Conservation (phyloP, 2,329 filamentous ascomycete species). For the Curvularia sp. region DNA sequence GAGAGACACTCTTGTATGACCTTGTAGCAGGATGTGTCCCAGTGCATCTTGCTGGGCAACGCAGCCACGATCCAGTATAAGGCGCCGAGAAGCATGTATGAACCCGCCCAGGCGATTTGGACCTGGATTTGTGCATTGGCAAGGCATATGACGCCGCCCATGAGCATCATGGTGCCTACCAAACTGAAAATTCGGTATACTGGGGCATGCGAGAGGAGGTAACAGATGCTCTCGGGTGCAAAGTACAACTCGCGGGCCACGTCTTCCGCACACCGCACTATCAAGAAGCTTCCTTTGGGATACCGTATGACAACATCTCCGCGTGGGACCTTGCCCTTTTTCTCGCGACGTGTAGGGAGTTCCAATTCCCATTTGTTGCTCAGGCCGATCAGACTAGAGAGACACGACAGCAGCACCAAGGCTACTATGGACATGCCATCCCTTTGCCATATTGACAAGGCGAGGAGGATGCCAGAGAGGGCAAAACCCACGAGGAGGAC, state of each 20-base stretch:
- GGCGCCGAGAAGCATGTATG: conserved; percentile 59
- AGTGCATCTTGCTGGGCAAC: conserved; percentile 55
- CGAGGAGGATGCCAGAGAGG: conserved; percentile 54
- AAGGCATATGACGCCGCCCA: conserved; percentile 60
- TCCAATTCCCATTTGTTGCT: conserved; percentile 59
- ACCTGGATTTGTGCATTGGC: conserved; percentile 57
- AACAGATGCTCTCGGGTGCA: conserved; percentile 59
- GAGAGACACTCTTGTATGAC: conserved; percentile 49
- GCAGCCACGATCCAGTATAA: conserved; percentile 61
- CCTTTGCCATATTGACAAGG: conserved; percentile 52
- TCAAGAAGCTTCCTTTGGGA: conserved; percentile 58
- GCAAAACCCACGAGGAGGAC: conserved; percentile 55
- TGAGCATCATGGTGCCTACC: conserved; percentile 59
- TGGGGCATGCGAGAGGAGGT: conserved; percentile 51
- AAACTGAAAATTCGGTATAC: conserved; percentile 58
- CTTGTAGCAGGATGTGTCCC: conserved; percentile 56
- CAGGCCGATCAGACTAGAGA: conserved; percentile 58
- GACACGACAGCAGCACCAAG: conserved; percentile 55
- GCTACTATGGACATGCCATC: conserved; percentile 61
- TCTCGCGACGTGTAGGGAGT: conserved; percentile 49
- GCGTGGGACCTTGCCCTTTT: conserved; percentile 40
- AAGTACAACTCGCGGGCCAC: conserved; percentile 61
- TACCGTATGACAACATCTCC: conserved; percentile 60
- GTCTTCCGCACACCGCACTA: conserved; percentile 59
- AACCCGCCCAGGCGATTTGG: conserved; percentile 58